Conservation (phyloP, 2,329 filamentous ascomycete species). For the Fusarium pseudonygamai region DNA sequence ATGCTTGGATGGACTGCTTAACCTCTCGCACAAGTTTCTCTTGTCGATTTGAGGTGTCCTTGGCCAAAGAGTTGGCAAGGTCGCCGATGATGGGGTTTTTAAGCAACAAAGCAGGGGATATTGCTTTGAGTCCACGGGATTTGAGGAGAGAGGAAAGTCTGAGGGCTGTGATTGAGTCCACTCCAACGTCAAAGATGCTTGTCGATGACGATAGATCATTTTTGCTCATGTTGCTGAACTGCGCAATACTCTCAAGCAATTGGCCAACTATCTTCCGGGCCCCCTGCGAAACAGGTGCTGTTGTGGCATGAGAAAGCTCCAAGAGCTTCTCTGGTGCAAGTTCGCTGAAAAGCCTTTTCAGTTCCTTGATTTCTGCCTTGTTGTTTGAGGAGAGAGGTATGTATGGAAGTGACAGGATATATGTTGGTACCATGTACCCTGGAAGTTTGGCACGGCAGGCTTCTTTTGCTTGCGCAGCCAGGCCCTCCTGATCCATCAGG, state of each 20-base stretch:
- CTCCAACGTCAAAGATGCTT: slow-evolving; percentile 84
- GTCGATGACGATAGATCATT: slow-evolving; percentile 61
- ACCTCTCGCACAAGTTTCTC: slow-evolving; percentile 54
- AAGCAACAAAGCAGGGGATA: slow-evolving; percentile 74
- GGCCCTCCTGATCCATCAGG: slow-evolving; percentile 44
- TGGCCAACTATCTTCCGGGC: slow-evolving; percentile 52
- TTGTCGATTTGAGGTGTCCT: slow-evolving; percentile 8
- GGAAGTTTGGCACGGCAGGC: slow-evolving; percentile 78
- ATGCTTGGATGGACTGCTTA: slow-evolving; percentile 70
- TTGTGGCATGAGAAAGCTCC: slow-evolving; percentile 53
- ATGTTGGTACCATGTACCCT: slow-evolving; percentile 90
- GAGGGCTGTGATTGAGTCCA: slow-evolving; percentile 88
- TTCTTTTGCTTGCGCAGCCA: slow-evolving; percentile 61
- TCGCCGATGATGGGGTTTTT: slow-evolving; percentile 64
- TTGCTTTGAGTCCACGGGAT: slow-evolving; percentile 66
- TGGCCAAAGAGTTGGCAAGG: slow-evolving; percentile 53
- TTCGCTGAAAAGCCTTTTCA: slow-evolving; percentile 72
- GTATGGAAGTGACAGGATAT: slow-evolving; percentile 74
- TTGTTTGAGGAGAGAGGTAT: slow-evolving; percentile 90
- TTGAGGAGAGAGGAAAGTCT: slow-evolving; percentile 73
- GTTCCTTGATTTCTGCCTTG: slow-evolving; percentile 79
- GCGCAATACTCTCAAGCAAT: slow-evolving; percentile 64
- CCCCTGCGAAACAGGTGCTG: slow-evolving; percentile 42
- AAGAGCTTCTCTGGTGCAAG: slow-evolving; percentile 71
- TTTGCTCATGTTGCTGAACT: slow-evolving; percentile 58